Evolutionary conservation across 2,329 filamentous ascomycete species (phyloP), one percentile per base, ranked within the genome.

Genomic region (Didymella keratinophila): DNA sequence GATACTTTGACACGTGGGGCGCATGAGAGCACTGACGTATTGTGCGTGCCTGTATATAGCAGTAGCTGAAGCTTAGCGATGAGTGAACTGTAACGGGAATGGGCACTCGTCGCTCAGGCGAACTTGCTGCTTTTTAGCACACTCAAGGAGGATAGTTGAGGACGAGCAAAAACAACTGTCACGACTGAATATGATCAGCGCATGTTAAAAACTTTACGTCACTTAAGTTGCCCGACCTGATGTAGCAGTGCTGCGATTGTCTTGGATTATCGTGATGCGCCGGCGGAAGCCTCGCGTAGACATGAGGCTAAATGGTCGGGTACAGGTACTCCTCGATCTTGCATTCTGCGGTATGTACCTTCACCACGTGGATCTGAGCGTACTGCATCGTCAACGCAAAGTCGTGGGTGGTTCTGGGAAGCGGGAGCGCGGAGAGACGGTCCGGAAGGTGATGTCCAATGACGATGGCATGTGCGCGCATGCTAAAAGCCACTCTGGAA

Each of bases 251-350:
- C 25, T 39, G 14, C 34, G 20, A 14, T 18, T 32, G 20, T n/a
- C 37, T 12, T 34, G 39, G 12, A 16, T 41, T 41, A 41, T 53
- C 23, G 25, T n/a, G 20, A 7, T 21, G 25, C 28, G 34, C 25
- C 18, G 18, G 25, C 11, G 4, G 14, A 9, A 21, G 42, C 34
- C 42, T 53, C 34, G 42, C 32, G n/a, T 46, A 41, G 16, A 23
- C 18, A 32, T 37, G 34, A 32, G 51, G 51, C 43, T 46, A 20
- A 5, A n/a, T 41, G 23, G n/a, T 47, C 42, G 51, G 23, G 25
- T 23, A 8, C 25, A 47, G 14, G 18, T 39, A 30, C 34, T 20
- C 25, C 20, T 53, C 25, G 51, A 53, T 34, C 51, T 46, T 25
- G 34, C 34, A 53, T 39, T 5, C 11, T 23, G 32, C 51, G 25